These are phyloP conservation scores for Suillus subalutaceus DNA, from an alignment of 768 basidiomycete genomes.

Conservation along the genomic window DNA sequence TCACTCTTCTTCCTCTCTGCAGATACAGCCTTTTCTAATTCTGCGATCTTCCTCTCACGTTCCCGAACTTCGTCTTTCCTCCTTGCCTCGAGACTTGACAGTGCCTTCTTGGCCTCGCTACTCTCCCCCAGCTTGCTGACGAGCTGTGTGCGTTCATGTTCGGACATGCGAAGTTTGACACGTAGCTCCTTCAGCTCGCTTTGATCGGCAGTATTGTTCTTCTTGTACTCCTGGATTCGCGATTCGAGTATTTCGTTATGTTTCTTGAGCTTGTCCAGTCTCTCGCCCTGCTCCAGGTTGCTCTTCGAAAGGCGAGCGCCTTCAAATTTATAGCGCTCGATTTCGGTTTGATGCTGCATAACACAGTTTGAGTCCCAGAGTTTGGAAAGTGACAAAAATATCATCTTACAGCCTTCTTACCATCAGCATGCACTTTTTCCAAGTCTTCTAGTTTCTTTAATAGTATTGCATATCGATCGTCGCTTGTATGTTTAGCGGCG, in stretches of 20 bases:
- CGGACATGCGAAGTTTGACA: slow-evolving; percentile 56
- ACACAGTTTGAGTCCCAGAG: not conserved
- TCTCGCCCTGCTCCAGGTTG: slow-evolving; percentile 53
- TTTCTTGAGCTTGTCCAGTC: slow-evolving; percentile 64
- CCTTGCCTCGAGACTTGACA: slow-evolving; percentile 51
- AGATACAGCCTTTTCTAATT: slow-evolving; percentile 54
- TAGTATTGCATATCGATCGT: slow-evolving; percentile 56
- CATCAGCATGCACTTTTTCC: slow-evolving; percentile 62
- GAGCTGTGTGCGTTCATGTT: slow-evolving; percentile 59
- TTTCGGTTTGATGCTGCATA: slow-evolving; percentile 58
- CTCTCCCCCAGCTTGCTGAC: slow-evolving; percentile 54
- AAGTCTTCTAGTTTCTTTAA: slow-evolving; percentile 68
- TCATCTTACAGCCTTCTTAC: slow-evolving; percentile 61
- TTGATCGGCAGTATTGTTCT: slow-evolving; percentile 49
- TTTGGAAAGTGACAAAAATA: not conserved
- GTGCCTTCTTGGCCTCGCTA: slow-evolving; percentile 50
- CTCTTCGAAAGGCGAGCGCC: slow-evolving; percentile 50
- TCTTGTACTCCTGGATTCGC: slow-evolving; percentile 67
- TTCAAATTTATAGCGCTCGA: slow-evolving; percentile 63
- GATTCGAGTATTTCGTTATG: slow-evolving; percentile 58
- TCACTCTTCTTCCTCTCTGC: slow-evolving; percentile 57
- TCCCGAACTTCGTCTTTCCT: slow-evolving; percentile 58
- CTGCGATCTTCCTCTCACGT: slow-evolving; percentile 54
- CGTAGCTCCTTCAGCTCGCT: slow-evolving; percentile 65
- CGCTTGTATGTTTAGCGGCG: slow-evolving; percentile 21